Base-by-base conservation (phyloP, 768 basidiomycete genomes). In the Collybia nuda region DNA sequence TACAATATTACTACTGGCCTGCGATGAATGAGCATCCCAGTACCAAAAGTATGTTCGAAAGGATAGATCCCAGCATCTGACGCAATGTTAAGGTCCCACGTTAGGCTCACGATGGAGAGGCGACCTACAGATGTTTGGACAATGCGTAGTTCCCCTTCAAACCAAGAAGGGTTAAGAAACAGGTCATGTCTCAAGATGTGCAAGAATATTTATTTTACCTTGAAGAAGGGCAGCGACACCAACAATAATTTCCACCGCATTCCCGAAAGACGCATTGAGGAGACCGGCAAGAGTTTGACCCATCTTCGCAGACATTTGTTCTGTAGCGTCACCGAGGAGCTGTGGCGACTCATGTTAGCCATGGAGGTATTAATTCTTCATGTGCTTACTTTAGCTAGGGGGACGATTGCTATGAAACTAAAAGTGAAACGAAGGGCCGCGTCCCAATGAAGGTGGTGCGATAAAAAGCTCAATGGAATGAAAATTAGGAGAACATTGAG, bases 1-100 rank as follows among this genome's bases (percentile, higher is more conserved):
- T 29, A 38, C 12, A 8, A 21, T 23, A 5, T 26, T n/a, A 8
- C 1, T 17, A 66, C 74, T 52, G 53, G 83, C 86, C 88, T 42
- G 90, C 91, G 47, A 95, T 72, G 76, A 95, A 95, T 12, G 90
- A 92, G 67, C 88, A 92, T 6, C 94, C 94, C 12, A 98, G 75
- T 15, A 98, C 93, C 32, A 97, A 76, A 7, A 97, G 79, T 35
- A 95, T 74, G 67, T 97, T 97, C 11, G 92, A 94, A 35, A 97
- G 70, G 52, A 97, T 90, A 23, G 91, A 93, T 17, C 93, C 94
- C 40, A 97, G 79, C 80, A 96, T 85, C 89, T 90, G 56, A 3
- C 47, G 26, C 9, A 21, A 24, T 7, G 23, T 55, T 7, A 45
- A 19, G 41, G 35, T 36, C 40, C 42, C 7, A 49, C 14, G 19